phyloP scores from a whole-genome alignment of 1,284 basidiomycete genomes.

The Rhodotorula sp. region DNA sequence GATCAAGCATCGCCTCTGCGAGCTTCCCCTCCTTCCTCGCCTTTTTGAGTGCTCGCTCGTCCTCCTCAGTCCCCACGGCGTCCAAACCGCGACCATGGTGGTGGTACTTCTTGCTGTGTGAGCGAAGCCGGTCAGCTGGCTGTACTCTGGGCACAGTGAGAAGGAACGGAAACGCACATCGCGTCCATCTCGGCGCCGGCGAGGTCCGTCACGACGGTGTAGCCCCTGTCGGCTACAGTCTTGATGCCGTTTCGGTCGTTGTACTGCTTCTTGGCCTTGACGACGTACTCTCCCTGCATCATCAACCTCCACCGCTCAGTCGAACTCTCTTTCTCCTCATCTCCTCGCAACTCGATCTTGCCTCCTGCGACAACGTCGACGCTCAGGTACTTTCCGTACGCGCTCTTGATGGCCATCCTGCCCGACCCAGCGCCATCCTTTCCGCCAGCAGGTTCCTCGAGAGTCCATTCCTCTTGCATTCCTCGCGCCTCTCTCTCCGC shows the following conservation, averaged over 20 bases:
- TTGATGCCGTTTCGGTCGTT: slow-evolving; percentile 68
- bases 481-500: slow-evolving; percentile 76
- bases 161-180: slow-evolving; percentile 46
- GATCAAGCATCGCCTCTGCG: slow-evolving; percentile 82
- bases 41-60: slow-evolving; percentile 76
- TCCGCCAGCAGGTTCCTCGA: slow-evolving; percentile 54
- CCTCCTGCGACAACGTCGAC: slow-evolving; percentile 82
- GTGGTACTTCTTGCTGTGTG: slow-evolving; percentile 68
- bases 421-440: slow-evolving; percentile 59
- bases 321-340: slow-evolving; percentile 75
- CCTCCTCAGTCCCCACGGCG: slow-evolving; percentile 64
- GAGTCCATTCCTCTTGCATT: slow-evolving; percentile 82
- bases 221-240: slow-evolving; percentile 58
- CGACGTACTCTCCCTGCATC: slow-evolving; percentile 78
- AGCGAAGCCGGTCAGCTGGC: neutral
- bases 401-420: slow-evolving; percentile 59
- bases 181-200: slow-evolving; percentile 43
- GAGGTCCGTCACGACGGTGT: slow-evolving; percentile 54
- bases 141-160: neutral
- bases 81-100: slow-evolving; percentile 68
- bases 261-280: slow-evolving; percentile 77
- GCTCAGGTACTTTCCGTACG: slow-evolving; percentile 77
- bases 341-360: slow-evolving; percentile 68
- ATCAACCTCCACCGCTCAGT: slow-evolving; percentile 78
- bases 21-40: slow-evolving; percentile 70